phyloP scores from a whole-genome alignment of 139 green algal species.

The Chlorella sorokiniana region DNA sequence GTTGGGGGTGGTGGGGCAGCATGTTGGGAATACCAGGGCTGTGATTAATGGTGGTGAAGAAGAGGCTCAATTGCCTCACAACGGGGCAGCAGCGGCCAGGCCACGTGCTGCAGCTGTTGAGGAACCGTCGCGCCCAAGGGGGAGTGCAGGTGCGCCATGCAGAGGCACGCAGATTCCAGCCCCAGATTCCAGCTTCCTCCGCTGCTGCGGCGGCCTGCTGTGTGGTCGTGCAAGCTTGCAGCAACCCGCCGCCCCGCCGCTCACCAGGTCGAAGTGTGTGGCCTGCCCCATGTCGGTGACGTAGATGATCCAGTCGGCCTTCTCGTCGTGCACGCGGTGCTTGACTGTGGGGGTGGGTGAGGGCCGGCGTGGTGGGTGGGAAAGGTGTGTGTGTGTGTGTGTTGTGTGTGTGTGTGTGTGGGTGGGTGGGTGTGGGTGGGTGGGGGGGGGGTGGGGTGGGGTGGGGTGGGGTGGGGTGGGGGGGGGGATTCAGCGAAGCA shows the following conservation, averaged over 20 bases:
- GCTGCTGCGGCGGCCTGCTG: too few relatives aligned
- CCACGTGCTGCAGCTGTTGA: too few relatives aligned
- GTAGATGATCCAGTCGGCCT: constrained; percentile 97
- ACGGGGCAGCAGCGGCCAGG: neutral
- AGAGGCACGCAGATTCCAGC: neutral
- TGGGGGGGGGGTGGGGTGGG: neutral
- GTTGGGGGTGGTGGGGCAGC: neutral
- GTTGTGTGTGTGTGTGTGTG: too few relatives aligned
- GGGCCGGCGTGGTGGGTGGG: too few relatives aligned
- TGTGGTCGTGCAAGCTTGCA: neutral
- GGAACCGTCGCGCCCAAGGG: too few relatives aligned
- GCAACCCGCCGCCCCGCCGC: neutral
- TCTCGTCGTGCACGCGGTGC: constrained; percentile 88
- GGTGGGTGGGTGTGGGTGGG: too few relatives aligned
- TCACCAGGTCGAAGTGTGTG: constrained; percentile 87
- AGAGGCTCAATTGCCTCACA: neutral
- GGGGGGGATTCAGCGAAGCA: neutral
- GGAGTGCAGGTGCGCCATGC: neutral
- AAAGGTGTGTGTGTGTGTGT: too few relatives aligned
- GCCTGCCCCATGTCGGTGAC: constrained; percentile 94
- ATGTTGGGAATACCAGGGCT: neutral
- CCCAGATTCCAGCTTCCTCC: too few relatives aligned
- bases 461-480: neutral
- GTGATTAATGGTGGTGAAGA: neutral
- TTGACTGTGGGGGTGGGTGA: constrained; percentile 13